These are phyloP conservation scores for Puya raimondii DNA, from an alignment of 176 grass and related monocot genomes.

Conservation along the genomic window DNA sequence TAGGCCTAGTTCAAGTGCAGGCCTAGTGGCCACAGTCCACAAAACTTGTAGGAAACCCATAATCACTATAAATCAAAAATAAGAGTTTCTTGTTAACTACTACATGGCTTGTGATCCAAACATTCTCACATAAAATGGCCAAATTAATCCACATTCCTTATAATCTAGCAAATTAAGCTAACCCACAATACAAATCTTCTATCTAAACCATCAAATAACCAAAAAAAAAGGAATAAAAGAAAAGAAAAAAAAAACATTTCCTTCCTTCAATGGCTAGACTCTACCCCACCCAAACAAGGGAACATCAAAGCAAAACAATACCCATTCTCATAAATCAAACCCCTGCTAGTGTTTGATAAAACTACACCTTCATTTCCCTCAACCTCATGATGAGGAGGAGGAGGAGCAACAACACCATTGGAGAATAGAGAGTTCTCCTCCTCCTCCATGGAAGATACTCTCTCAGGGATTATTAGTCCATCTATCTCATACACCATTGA, in stretches of 20 bases:
- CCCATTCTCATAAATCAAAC: background rate
- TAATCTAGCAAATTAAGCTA: too few relatives aligned
- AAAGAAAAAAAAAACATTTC: background rate
- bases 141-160: too few relatives aligned
- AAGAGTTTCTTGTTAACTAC: too few relatives aligned
- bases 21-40: too few relatives aligned
- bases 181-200: background rate
- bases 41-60: too few relatives aligned
- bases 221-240: background rate
- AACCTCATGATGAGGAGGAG: background rate
- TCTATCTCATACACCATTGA: constrained; percentile 1
- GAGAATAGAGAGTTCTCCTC: constrained; percentile 5
- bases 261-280: background rate
- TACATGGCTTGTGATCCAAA: too few relatives aligned
- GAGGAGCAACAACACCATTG: constrained; percentile 8
- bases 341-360: background rate
- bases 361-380: background rate
- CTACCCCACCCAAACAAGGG: constrained; percentile 4
- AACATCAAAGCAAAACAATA: constrained; percentile 14
- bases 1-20: too few relatives aligned
- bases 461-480: background rate
- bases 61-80: too few relatives aligned
- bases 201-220: background rate
- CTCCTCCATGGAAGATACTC: background rate
- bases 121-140: too few relatives aligned